Evolutionary conservation across 805 yeast species (phyloP), one percentile per base, ranked within the genome.

Genomic region (Wickerhamomyces bovis): DNA sequence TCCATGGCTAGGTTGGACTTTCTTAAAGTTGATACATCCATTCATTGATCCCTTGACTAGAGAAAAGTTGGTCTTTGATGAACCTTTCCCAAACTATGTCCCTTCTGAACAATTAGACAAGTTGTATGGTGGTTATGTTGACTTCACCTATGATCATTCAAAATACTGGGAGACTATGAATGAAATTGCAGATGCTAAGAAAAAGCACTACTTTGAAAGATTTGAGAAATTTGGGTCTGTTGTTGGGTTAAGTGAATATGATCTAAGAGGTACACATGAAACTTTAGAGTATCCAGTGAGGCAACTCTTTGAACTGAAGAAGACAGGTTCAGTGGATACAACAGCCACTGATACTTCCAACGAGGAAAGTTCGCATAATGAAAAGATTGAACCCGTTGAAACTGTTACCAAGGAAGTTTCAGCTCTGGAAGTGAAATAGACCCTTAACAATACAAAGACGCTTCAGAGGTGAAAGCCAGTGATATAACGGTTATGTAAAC

Each of bases 41-140:
- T 92, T 94, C 64, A 90, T 92, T 53, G 98, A 94, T 62, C 97
- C 98, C 7, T 69, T 86, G 60, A 94, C 99, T 2, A 75, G 95
- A 52, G 96, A 89, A 65, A 92, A 94, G 68, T 76, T 92, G 52
- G 92, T 89, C 6, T 92, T 80, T 62, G 94, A 87, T 63, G 86
- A 89, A 56, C 95, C 96, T 11, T 87, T 89, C 66, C 76, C 80
- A 19, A 72, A 86, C 33, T 90, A 84, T 57, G 95, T 90, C 7
- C 94, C 94, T 2, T 64, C 65, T 25, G 83, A 79, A 46, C 95
- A 89, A 64, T 75, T 94, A 51, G 97, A 89, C 61, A 71, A 75
- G 55, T 85, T 82, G 36, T 90, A 87, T 60, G 92, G 92, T 30
- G 99, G 99, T 3, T 62, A 68, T 28, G 81, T 88, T 43, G 84